These are phyloP conservation scores for Oryza meyeriana DNA, from an alignment of 176 grass and related monocot genomes.

Conservation along the genomic window DNA sequence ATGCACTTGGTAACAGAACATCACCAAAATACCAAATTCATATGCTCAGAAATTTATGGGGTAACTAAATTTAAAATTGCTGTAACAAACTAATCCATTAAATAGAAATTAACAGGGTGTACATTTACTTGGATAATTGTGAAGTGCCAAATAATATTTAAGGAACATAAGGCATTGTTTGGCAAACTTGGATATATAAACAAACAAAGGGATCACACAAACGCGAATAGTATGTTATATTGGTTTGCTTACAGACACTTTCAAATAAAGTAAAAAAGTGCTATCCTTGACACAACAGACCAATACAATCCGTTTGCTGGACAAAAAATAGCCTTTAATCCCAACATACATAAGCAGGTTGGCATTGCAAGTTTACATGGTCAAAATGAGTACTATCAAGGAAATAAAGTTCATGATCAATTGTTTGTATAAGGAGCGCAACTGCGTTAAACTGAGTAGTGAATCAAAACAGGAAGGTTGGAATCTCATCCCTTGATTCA, in stretches of 20 bases:
- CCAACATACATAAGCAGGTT: neutral
- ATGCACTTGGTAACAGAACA: neutral
- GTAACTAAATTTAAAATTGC: neutral
- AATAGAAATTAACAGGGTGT: neutral
- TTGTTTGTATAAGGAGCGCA: neutral
- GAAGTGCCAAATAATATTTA: neutral
- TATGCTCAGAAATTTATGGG: neutral
- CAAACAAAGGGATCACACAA: neutral
- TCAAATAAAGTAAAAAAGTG: neutral
- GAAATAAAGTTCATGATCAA: neutral
- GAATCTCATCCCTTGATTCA: neutral
- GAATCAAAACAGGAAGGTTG: neutral
- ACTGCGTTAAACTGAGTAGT: neutral
- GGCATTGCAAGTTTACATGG: neutral
- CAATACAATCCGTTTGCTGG: neutral
- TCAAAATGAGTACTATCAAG: neutral
- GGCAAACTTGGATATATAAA: neutral
- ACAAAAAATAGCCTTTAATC: neutral
- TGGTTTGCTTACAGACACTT: conserved; percentile 9
- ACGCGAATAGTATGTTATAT: neutral
- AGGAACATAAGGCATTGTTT: conserved; percentile 1
- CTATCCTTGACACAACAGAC: neutral
- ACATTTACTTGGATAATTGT: neutral
- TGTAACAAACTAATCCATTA: neutral
- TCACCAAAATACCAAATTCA: neutral